Evolutionary conservation across 768 basidiomycete genomes (phyloP), one percentile per base, ranked within the genome.

Genomic region (Pisolithus albus): DNA sequence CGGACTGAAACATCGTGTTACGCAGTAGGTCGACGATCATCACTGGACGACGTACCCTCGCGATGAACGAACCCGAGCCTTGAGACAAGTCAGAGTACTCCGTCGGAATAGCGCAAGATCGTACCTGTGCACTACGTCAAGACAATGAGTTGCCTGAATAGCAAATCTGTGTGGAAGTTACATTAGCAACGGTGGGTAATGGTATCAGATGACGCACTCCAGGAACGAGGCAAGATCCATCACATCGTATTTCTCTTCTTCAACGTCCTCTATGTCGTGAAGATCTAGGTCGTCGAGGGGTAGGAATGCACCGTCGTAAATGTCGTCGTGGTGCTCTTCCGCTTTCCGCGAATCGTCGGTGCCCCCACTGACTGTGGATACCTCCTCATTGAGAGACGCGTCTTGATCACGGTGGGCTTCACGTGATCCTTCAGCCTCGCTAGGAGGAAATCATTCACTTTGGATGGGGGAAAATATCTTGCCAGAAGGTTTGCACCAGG

Each of bases 191-290:
- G 26, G 48, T 37, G n/a, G 30, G 21, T 13, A 56, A n/a, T 32
- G 44, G 18, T 26, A 45, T 30, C 39, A 26, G 4, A 37, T 37
- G 11, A 62, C 79, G 52, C 57, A 85, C 84, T 88, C 85, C 2
- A 88, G 72, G 65, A 87, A 88, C 0, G 83, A 79, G 13, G 84
- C 84, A 16, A 88, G 69, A 63, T 88, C 86, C 82, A 88, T 86
- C 47, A 85, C 78, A 60, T 84, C 83, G 46, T 80, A 79, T 7
- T 72, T 74, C 56, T 80, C 82, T 66, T 78, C 72, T 49, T 80
- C 82, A 41, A 70, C 62, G 42, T 70, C 52, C 50, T 80, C 82
- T 44, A 70, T 62, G 42, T 71, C 52, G 46, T 75, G 72, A 3
- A 68, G 62, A 47, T 79, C 78, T 7, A 47, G 15, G 9, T 47